Percentiles rank a stretch among this genome's conserved stretches.
Conservation (phyloP, 352 stramenopile genomes). For the Plasmopara muralis region DNA sequence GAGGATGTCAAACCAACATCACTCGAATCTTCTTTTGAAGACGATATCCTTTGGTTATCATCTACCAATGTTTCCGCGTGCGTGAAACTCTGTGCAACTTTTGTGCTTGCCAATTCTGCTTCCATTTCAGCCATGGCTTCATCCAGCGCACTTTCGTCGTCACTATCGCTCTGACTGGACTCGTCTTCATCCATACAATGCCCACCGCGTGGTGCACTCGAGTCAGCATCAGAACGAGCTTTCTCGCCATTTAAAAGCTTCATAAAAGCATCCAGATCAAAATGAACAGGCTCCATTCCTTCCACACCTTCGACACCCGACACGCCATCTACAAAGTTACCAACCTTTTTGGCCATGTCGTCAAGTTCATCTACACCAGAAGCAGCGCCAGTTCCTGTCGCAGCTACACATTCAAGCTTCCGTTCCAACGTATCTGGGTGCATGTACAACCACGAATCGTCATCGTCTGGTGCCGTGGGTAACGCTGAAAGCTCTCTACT, state of each 20-base stretch:
- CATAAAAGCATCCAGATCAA: slow-evolving; percentile 70
- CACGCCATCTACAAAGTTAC: slow-evolving; percentile 54
- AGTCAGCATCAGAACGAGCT: slow-evolving; percentile 1
- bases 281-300: slow-evolving; percentile 40
- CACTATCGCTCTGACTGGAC: slow-evolving; percentile 19
- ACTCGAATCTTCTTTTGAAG: slow-evolving; percentile 4
- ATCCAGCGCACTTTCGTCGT: slow-evolving; percentile 36
- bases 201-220: slow-evolving; percentile 17
- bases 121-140: slow-evolving; percentile 77
- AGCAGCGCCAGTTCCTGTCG: slow-evolving; percentile 1
- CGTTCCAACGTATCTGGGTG: slow-evolving; percentile 69
- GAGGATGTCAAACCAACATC: slow-evolving; percentile 16
- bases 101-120: slow-evolving; percentile 43
- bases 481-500: slow-evolving; percentile 1
- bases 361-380: slow-evolving; percentile 50
- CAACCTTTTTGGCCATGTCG: slow-evolving; percentile 67
- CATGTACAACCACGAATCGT: slow-evolving; percentile 76
- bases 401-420: slow-evolving; percentile 36
- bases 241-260: slow-evolving; percentile 39
- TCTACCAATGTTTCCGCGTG: slow-evolving; percentile 22
- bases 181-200: slow-evolving; percentile 27
- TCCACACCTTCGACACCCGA: slow-evolving; percentile 71
- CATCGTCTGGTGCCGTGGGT: slow-evolving; percentile 36
- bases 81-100: slow-evolving; percentile 53
- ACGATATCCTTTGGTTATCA: slow-evolving; percentile 4